phyloP scores from a whole-genome alignment of 2,329 filamentous ascomycete species.

The Aspergillus sp. region DNA sequence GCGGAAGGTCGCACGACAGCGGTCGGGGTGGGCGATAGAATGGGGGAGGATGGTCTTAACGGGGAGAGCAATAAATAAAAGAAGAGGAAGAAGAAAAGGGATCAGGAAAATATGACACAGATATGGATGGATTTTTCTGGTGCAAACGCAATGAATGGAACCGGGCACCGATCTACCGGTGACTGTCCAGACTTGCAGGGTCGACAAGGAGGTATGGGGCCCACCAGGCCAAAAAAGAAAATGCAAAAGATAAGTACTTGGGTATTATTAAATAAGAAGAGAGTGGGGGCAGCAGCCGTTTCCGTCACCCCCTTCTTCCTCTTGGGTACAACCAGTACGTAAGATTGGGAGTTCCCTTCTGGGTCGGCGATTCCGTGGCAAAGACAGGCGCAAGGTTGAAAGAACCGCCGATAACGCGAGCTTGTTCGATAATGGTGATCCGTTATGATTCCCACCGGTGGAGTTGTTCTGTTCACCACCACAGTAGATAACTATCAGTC shows the following conservation, averaged over 20 bases:
- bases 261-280: background rate
- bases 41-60: slow-evolving; percentile 1
- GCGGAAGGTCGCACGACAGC: slow-evolving; percentile 1
- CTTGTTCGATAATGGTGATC: background rate
- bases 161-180: slow-evolving; percentile 29
- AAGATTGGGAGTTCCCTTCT: slow-evolving; percentile 6
- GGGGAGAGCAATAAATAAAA: slow-evolving; percentile 1
- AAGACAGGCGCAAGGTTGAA: slow-evolving; percentile 9
- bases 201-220: slow-evolving; percentile 44
- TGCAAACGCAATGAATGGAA: slow-evolving; percentile 6
- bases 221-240: slow-evolving; percentile 11
- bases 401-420: slow-evolving; percentile 8
- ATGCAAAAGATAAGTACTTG: slow-evolving; percentile 6
- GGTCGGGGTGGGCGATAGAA: background rate
- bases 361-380: no score
- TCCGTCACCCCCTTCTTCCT: slow-evolving; percentile 19
- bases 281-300: slow-evolving; percentile 24
- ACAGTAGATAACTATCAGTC: no score
- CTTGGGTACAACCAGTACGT: background rate
- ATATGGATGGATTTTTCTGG: slow-evolving; percentile 16
- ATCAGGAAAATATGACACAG: slow-evolving; percentile 18
- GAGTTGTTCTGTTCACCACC: background rate
- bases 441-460: no score
- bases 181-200: slow-evolving; percentile 46
- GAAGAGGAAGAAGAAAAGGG: slow-evolving; percentile 1